Evolutionary conservation across 306 rosid species (phyloP).

Genomic region (Cajanus cajan): DNA sequence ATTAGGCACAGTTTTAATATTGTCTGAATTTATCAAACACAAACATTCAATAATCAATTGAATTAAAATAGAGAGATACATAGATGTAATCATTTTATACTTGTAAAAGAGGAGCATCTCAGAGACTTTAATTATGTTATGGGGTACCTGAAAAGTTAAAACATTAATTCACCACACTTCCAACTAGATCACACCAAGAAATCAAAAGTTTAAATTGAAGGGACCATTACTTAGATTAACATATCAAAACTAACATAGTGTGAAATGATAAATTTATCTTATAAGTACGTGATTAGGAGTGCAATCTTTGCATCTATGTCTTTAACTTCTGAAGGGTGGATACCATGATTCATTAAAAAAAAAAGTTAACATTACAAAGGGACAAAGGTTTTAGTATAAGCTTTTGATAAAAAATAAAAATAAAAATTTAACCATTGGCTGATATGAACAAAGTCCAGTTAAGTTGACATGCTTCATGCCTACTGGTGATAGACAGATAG

Average conservation of each 20-base stretch:
- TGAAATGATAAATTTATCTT: too few species aligned
- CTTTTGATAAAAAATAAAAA: background rate
- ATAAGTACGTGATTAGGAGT: too few species aligned
- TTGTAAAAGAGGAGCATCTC: background rate
- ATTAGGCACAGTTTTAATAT: background rate
- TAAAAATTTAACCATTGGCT: background rate
- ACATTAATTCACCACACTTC: constrained; percentile 23
- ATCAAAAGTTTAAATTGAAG: background rate
- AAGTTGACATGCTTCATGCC: background rate
- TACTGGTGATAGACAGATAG: background rate
- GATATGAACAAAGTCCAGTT: background rate
- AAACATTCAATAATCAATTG: background rate
- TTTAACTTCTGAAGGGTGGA: too few species aligned
- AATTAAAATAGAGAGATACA: background rate
- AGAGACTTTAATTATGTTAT: background rate
- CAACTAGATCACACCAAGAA: constrained; percentile 10
- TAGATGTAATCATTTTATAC: background rate
- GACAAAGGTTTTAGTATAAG: background rate
- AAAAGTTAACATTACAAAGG: background rate
- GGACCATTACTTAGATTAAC: background rate
- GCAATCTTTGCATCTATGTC: too few species aligned
- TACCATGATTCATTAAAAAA: too few species aligned
- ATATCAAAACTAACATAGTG: background rate
- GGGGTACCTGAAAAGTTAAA: background rate
- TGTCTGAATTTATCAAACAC: background rate